phyloP scores from a whole-genome alignment of 805 yeast species.

The Nakazawaea peltata region DNA sequence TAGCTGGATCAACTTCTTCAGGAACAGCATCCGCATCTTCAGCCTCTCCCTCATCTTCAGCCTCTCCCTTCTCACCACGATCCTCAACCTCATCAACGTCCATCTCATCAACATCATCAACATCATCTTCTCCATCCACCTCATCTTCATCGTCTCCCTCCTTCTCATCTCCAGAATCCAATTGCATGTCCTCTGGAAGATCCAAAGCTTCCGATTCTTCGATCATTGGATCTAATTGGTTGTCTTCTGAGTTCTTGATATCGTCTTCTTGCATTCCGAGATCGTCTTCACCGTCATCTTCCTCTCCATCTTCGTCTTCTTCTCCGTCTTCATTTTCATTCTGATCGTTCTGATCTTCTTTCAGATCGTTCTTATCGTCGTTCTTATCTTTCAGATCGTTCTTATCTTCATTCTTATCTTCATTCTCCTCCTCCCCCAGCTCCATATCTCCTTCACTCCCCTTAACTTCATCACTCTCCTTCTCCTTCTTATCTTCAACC shows the following conservation, averaged over 20 bases:
- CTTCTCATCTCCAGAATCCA: constrained; percentile 72
- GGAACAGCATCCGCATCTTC: constrained; percentile 14
- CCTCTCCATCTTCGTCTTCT: constrained; percentile 44
- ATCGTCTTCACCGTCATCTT: constrained; percentile 56
- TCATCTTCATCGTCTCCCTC: constrained; percentile 34
- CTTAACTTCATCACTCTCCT: constrained; percentile 64
- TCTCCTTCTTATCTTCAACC: constrained; percentile 71
- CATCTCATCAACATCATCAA: constrained; percentile 21
- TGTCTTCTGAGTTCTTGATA: constrained; percentile 59
- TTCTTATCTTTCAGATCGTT: constrained; percentile 20
- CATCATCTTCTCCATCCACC: constrained; percentile 23
- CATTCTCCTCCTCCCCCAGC: constrained; percentile 38
- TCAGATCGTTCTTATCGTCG: constrained; percentile 26
- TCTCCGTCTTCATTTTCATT: constrained; percentile 34
- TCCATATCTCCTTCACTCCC: constrained; percentile 43
- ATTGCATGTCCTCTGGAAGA: constrained; percentile 84
- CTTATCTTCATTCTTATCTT: constrained; percentile 25
- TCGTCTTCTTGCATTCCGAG: constrained; percentile 81
- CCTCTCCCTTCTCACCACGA: constrained; percentile 25
- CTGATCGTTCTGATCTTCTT: constrained; percentile 24
- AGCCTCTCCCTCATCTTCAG: constrained; percentile 15
- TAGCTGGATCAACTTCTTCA: constrained; percentile 19
- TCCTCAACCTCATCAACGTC: constrained; percentile 22
- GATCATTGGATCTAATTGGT: constrained; percentile 62
- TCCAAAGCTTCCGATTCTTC: constrained; percentile 86